Base-by-base conservation (phyloP, 257 asterid species). In the Cruciata laevipes region DNA sequence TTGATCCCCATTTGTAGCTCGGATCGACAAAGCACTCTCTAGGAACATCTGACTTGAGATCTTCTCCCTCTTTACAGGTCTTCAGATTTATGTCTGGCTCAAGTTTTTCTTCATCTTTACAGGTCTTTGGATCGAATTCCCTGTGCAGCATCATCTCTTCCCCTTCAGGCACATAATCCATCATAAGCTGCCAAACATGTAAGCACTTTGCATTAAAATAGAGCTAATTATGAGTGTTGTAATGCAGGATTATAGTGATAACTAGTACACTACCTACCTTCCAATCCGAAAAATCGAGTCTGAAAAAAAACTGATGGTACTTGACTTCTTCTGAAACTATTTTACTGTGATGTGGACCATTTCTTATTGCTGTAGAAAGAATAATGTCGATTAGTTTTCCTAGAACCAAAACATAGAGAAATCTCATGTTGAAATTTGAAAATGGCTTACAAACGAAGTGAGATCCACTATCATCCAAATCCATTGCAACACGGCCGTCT, bases 261-360 rank as follows among this genome's bases (percentile, higher is more conserved):
- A 6, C 20, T 9, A 0, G 4, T 76, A n/a, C n/a, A n/a, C n/a
- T n/a, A n/a, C n/a, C n/a, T n/a, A 87, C 91, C 91, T 79, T 58
- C 91, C 91, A 87, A 68, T 85, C 91, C 33, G 42, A 14, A 44
- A 80, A 85, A 67, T 83, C 91, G 1, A 78, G 73, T 74, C 88
- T 76, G 79, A 80, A 80, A 57, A 84, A 61, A 57, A 82, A 87
- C 6, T 85, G 86, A 57, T 66, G 62, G 81, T 44, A 70, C 42
- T 64, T 40, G 33, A 62, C 91, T 52, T 23, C 83, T 38, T 83
- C 87, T 61, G 75, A 65, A 62, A 30, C 51, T 16, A 85, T 70
- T 62, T 68, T 67, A 30, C 67, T 11, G 0, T 84, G 76, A 60
- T 67, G 74, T 6, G 89, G 89, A 49, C 82, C 85, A 63, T 82